phyloP scores from a whole-genome alignment of 257 asterid species.

The Misopates orontium region DNA sequence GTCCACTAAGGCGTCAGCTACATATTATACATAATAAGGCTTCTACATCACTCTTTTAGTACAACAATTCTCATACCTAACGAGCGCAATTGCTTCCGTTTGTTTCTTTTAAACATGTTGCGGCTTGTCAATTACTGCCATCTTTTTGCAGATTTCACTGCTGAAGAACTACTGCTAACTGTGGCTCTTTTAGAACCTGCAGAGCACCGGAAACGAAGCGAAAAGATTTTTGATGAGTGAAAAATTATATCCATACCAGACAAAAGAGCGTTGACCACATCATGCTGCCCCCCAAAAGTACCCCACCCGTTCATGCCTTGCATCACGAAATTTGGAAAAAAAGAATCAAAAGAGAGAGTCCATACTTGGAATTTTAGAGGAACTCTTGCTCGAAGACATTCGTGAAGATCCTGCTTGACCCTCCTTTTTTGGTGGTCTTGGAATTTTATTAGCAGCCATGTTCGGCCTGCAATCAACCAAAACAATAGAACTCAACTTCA shows the following conservation, averaged over 20 bases:
- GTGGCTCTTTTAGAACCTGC: conserved; percentile 60
- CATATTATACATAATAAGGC: conserved; percentile 20
- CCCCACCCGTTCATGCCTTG: neutral
- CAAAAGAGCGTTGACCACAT: neutral
- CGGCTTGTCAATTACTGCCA: conserved; percentile 45
- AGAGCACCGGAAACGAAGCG: conserved; percentile 15
- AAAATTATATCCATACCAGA: neutral
- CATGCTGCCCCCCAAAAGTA: neutral
- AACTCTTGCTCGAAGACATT: conserved; percentile 50
- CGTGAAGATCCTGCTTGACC: conserved; percentile 51
- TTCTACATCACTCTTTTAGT: conserved; percentile 1
- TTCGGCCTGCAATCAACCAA: conserved; percentile 45
- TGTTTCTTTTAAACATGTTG: neutral
- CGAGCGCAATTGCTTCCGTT: conserved; percentile 12
- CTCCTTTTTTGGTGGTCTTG: conserved; percentile 60
- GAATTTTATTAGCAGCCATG: conserved; percentile 46
- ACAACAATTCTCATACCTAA: conserved; percentile 37
- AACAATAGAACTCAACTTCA: conserved; percentile 5
- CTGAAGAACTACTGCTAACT: conserved; percentile 46
- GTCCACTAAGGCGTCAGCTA: conserved; percentile 26
- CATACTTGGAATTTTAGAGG: conserved; percentile 66
- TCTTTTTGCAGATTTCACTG: conserved; percentile 44
- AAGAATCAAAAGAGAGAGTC: conserved; percentile 14
- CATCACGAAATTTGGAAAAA: neutral
- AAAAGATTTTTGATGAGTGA: neutral